phyloP scores from a whole-genome alignment of 1,284 basidiomycete species.

The Sporisorium graminicola region DNA sequence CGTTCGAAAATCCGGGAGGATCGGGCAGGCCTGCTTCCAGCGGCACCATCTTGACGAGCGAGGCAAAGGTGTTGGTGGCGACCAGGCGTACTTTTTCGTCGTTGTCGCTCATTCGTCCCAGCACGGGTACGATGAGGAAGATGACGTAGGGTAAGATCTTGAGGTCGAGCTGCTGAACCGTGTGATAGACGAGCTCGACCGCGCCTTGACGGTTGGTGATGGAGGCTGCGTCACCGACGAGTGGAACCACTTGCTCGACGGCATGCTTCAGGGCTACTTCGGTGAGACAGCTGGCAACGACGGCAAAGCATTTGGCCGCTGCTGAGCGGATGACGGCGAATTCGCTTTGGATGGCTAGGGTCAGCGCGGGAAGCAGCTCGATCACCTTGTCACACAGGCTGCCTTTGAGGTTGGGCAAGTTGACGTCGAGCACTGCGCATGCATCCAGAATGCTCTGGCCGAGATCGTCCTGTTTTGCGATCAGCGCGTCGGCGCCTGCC shows the following conservation, averaged over 20 bases:
- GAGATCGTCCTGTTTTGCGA: conserved; percentile 52
- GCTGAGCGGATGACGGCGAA: conserved; percentile 90
- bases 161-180: conserved; percentile 90
- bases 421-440: conserved; percentile 86
- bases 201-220: conserved; percentile 87
- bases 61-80: conserved; percentile 96
- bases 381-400: conserved; percentile 79
- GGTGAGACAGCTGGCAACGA: conserved; percentile 86
- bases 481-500: conserved; percentile 53
- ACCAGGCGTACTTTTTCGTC: conserved; percentile 91
- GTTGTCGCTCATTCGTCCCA: conserved; percentile 96
- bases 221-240: conserved; percentile 84
- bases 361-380: conserved; percentile 82
- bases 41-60: conserved; percentile 98
- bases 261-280: conserved; percentile 87
- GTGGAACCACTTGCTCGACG: conserved; percentile 86
- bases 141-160: conserved; percentile 97
- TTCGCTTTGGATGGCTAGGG: conserved; percentile 81
- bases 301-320: conserved; percentile 87
- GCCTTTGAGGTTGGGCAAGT: conserved; percentile 81
- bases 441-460: conserved; percentile 95
- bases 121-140: conserved; percentile 94
- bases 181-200: conserved; percentile 85
- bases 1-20: conserved; percentile 89
- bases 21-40: conserved; percentile 96